These are phyloP conservation scores for Verticillium dahliae DNA, from an alignment of 2,329 filamentous ascomycete genomes.

Conservation along the genomic window DNA sequence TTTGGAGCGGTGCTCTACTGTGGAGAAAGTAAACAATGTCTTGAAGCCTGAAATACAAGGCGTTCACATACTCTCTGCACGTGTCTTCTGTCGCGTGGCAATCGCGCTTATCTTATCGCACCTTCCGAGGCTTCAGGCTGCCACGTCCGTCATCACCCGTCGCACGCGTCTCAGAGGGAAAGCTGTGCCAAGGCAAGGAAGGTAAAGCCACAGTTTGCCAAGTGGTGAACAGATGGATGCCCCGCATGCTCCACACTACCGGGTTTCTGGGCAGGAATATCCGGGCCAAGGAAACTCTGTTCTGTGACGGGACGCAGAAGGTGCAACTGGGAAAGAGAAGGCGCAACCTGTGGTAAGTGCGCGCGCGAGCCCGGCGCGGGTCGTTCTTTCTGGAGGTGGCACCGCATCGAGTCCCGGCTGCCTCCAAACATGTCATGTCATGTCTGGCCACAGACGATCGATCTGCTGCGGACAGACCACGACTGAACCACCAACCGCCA, in stretches of 20 bases:
- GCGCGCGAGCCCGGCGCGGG: not conserved
- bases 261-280: not conserved
- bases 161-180: not conserved
- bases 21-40: constrained; percentile 18
- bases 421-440: not conserved
- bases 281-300: not conserved
- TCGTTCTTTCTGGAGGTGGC: not conserved
- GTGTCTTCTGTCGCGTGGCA: not conserved
- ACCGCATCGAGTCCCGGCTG: not conserved
- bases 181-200: not conserved
- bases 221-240: not conserved
- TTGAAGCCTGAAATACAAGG: not conserved
- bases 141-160: not conserved
- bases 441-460: not conserved
- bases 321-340: not conserved
- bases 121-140: not conserved
- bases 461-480: not conserved
- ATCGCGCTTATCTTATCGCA: not conserved
- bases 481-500: not conserved
- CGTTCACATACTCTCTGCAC: not conserved
- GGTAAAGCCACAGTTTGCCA: not conserved
- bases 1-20: not conserved
- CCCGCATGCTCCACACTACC: not conserved
- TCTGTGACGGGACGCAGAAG: not conserved
- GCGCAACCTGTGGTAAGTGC: not conserved